phyloP scores from a whole-genome alignment of 768 basidiomycete genomes.

The Tricholoma terreum region DNA sequence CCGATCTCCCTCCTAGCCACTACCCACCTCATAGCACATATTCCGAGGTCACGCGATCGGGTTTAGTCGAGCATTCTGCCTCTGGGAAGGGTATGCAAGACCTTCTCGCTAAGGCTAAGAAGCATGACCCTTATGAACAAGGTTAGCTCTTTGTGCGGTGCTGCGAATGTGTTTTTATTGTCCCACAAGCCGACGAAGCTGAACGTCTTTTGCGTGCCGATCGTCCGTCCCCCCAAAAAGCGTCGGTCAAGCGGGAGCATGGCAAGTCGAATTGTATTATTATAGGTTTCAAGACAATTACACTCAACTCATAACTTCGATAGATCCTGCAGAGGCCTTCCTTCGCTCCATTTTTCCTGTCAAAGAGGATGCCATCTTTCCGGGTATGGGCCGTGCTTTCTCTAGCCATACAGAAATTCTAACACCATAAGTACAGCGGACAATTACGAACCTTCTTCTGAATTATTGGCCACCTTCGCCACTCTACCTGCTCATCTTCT shows the following conservation, averaged over 20 bases:
- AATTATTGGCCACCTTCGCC: slow-evolving; percentile 11
- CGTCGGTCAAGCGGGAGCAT: not conserved
- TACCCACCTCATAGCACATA: not conserved
- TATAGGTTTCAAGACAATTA: not conserved
- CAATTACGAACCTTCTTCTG: slow-evolving; percentile 10
- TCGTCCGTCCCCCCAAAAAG: not conserved
- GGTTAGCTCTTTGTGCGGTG: slow-evolving; percentile 2
- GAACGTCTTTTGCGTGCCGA: not conserved
- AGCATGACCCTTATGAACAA: slow-evolving; percentile 19
- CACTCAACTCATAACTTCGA: not conserved
- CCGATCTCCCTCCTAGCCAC: not conserved
- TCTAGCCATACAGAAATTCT: not conserved
- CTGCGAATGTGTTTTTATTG: not conserved
- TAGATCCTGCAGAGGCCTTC: not conserved
- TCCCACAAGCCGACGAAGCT: slow-evolving; percentile 10
- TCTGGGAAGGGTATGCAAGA: not conserved
- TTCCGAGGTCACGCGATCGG: not conserved
- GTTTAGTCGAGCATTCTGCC: not conserved
- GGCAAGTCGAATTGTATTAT: not conserved
- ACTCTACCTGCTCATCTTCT: slow-evolving; percentile 1
- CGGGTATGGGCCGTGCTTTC: not conserved
- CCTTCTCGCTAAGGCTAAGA: slow-evolving; percentile 1
- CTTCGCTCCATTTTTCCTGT: slow-evolving; percentile 4
- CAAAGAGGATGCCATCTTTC: slow-evolving; percentile 5
- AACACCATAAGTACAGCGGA: not conserved